Conservation (phyloP, 768 basidiomycete genomes). For the Tephrocybe sp. region DNA sequence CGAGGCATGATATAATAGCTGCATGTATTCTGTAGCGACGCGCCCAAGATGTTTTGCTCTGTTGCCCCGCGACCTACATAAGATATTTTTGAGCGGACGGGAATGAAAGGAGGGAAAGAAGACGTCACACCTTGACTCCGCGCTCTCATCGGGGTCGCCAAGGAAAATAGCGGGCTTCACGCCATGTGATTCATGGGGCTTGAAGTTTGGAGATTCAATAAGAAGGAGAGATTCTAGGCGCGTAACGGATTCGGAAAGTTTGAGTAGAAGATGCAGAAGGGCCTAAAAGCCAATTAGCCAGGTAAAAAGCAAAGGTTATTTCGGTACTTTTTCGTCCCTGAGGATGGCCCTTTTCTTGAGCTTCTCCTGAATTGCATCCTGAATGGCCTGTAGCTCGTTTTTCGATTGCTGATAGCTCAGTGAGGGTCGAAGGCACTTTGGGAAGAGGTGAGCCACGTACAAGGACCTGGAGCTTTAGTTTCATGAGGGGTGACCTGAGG, state of each 20-base stretch:
- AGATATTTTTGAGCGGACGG: background rate
- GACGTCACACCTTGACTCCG: conserved; percentile 10
- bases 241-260: conserved; percentile 88
- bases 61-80: conserved; percentile 54
- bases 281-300: conserved; percentile 45
- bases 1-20: conserved; percentile 84
- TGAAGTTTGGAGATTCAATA: conserved; percentile 56
- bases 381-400: conserved; percentile 60
- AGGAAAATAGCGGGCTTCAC: conserved; percentile 29
- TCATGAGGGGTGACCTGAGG: conserved; percentile 66
- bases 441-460: conserved; percentile 41
- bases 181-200: conserved; percentile 33
- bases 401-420: conserved; percentile 52
- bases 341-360: conserved; percentile 72
- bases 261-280: conserved; percentile 82
- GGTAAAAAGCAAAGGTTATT: conserved; percentile 2
- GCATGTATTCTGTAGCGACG: conserved; percentile 89
- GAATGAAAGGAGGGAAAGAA: background rate
- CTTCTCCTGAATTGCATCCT: conserved; percentile 77
- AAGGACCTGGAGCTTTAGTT: conserved; percentile 64
- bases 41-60: conserved; percentile 80
- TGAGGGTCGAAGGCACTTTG: background rate
- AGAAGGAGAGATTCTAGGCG: conserved; percentile 86
- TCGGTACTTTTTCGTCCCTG: conserved; percentile 79
- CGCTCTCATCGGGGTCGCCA: conserved; percentile 48